These are phyloP conservation scores for Hypoxylon sp. DNA, from an alignment of 2,329 filamentous ascomycete species.

Conservation along the genomic window DNA sequence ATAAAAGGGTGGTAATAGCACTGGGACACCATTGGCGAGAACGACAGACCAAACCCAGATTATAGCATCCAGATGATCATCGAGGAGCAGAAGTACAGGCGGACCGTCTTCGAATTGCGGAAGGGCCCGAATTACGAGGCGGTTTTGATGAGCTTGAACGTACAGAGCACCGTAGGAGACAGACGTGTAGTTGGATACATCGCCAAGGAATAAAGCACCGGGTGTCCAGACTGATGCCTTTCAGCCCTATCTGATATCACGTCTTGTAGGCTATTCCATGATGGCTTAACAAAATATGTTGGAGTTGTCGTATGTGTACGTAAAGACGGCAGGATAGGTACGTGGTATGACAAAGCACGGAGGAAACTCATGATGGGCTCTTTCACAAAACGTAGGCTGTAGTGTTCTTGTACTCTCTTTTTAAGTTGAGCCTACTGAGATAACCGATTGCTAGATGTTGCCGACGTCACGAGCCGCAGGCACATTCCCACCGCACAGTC, in stretches of 20 bases:
- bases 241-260: neutral
- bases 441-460: no score
- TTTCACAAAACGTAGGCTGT: no score
- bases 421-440: no score
- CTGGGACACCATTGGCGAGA: constrained; percentile 37
- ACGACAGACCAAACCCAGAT: constrained; percentile 47
- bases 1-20: constrained; percentile 39
- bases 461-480: no score
- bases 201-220: neutral
- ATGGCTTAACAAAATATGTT: no score
- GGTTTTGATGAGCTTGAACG: neutral
- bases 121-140: neutral
- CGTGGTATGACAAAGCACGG: no score
- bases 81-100: constrained; percentile 40
- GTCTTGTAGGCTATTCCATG: neutral
- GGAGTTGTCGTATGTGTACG: no score
- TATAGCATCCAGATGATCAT: constrained; percentile 43
- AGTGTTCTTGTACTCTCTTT: no score
- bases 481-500: no score
- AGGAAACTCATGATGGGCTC: no score
- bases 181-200: neutral
- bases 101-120: neutral
- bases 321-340: no score
- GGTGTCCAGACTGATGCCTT: neutral
- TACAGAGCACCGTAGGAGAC: constrained; percentile 4